Conservation (phyloP, 345 rosid genomes). For the Carallia brachiata region DNA sequence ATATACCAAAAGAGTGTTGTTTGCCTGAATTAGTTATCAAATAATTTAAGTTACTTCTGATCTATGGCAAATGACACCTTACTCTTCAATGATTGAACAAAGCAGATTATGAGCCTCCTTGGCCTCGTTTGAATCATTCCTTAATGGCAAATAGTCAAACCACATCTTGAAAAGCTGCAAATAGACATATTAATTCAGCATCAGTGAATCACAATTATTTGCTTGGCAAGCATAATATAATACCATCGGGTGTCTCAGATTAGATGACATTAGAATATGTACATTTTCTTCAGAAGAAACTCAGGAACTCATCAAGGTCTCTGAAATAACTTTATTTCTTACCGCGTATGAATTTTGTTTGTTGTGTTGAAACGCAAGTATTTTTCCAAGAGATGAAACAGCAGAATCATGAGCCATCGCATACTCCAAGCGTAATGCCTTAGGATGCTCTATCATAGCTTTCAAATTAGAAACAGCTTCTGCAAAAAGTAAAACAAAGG, state of each 20-base stretch:
- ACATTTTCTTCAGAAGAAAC: not conserved
- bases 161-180: not conserved
- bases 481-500: not conserved
- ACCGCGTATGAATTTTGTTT: conserved; percentile 4
- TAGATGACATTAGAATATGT: not conserved
- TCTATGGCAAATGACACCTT: not conserved
- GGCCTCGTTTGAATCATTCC: not conserved
- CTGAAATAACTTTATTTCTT: not conserved
- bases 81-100: conserved; percentile 1
- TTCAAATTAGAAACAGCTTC: conserved; percentile 11
- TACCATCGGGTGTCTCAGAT: not conserved
- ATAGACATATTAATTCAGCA: not conserved
- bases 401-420: conserved; percentile 12
- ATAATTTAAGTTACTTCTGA: not conserved
- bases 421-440: not conserved
- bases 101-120: not conserved
- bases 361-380: not conserved
- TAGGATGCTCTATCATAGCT: not conserved
- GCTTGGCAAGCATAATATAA: not conserved
- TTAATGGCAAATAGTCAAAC: conserved; percentile 10
- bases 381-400: conserved; percentile 12
- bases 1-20: too few species aligned
- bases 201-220: not conserved
- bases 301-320: not conserved
- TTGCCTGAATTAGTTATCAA: too few species aligned